Conservation (phyloP, 2,329 filamentous ascomycete species). For the Aquanectria penicillioides region DNA sequence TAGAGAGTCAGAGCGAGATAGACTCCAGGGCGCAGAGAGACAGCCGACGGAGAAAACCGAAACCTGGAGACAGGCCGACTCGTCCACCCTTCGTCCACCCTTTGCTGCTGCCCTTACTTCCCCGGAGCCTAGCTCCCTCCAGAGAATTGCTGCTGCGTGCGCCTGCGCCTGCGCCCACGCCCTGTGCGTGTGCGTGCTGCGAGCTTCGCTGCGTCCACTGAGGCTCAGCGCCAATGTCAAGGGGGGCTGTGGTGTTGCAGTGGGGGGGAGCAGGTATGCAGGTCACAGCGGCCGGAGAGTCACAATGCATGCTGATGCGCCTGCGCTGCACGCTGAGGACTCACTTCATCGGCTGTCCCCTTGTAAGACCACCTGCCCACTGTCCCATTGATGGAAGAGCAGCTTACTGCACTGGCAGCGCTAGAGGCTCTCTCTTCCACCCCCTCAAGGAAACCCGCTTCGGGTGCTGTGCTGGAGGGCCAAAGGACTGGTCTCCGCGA, state of each 20-base stretch:
- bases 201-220: background rate
- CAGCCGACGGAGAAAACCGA: constrained; percentile 1
- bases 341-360: too few species aligned
- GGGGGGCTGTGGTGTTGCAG: background rate
- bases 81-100: background rate
- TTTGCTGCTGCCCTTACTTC: background rate
- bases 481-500: background rate
- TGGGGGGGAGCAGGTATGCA: background rate
- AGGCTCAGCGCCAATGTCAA: constrained; percentile 6
- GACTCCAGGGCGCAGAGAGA: too few species aligned
- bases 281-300: background rate
- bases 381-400: too few species aligned
- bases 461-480: background rate
- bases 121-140: constrained; percentile 1
- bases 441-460: constrained; percentile 8
- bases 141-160: background rate
- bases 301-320: background rate
- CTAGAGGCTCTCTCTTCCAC: background rate
- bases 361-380: too few species aligned
- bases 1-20: too few species aligned
- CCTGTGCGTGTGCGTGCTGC: background rate
- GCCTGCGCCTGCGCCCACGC: background rate
- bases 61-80: background rate
- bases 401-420: too few species aligned
- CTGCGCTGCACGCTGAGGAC: too few species aligned